A percentile compares a stretch with the other conserved stretches of the same genome.
These are phyloP conservation scores for Puccinia hordei DNA, from an alignment of 1,284 basidiomycete genomes.

Conservation along the genomic window DNA sequence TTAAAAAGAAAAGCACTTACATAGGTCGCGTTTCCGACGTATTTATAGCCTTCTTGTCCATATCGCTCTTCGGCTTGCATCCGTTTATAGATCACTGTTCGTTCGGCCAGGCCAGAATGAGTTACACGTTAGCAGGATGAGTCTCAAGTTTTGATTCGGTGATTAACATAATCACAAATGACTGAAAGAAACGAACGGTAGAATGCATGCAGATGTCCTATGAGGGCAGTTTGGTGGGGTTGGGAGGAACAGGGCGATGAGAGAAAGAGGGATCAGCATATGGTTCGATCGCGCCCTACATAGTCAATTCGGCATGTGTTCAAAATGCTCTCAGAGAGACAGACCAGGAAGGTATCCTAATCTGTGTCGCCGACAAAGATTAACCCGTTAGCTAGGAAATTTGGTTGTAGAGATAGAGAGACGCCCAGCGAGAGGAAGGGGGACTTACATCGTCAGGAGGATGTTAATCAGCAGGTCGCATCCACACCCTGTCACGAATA, in stretches of 20 bases:
- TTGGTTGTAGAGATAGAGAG: not conserved
- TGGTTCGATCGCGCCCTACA: not conserved
- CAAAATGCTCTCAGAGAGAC: not conserved
- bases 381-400: not conserved
- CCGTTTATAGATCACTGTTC: constrained; percentile 69
- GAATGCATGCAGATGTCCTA: constrained; percentile 62
- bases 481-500: constrained; percentile 73
- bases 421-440: no score
- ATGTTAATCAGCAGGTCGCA: constrained; percentile 76
- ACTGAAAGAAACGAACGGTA: constrained; percentile 53
- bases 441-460: constrained; percentile 68
- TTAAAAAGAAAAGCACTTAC: constrained; percentile 15
- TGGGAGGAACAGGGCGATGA: not conserved
- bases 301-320: not conserved
- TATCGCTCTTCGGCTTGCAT: constrained; percentile 77
- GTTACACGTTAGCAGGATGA: not conserved
- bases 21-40: constrained; percentile 58
- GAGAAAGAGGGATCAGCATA: not conserved
- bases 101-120: no score
- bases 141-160: no score
- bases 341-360: constrained; percentile 47
- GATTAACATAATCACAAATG: no score
- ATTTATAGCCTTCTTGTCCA: constrained; percentile 69
- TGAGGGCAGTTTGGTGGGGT: not conserved
- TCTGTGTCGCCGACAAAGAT: not conserved